Evolutionary conservation across 495 filamentous ascomycete species (phyloP), one percentile per base, ranked within the genome.

Genomic region (Tuber umbilicatum): DNA sequence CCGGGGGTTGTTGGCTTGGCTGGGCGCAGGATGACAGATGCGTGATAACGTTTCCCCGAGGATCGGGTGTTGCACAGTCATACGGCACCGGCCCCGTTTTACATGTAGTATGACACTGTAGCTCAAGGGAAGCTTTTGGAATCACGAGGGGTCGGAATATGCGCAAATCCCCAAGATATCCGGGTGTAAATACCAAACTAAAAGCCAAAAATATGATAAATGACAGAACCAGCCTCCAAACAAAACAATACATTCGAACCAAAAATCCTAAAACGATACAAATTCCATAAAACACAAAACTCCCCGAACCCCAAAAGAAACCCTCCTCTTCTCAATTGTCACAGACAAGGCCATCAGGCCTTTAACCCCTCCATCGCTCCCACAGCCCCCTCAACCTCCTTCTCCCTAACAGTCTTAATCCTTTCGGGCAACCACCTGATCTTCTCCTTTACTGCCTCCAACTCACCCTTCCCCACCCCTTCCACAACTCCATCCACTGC

Each of bases 351-450:
- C 14, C 23, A 55, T 55, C 55, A 64, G 79, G 91, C 89, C 84
- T 96, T 97, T 83, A 97, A 84, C 85, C 97, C 97, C 38, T 89
- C 91, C 92, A 97, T 96, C 94, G 97, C 97, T 83, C 97, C 94
- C 6, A 86, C 89, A 88, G 93, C 92, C 84, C 97, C 94, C 81
- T 87, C 90, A 81, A 94, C 90, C 83, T 91, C 93, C 45, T 86
- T 86, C 70, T 92, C 90, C 68, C 92, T 88, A 75, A 85, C 86
- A 38, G 85, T 84, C 5, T 91, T 90, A 9, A 97, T 86, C 27
- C 83, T 84, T 41, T 84, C 83, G 47, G 96, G 84, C 47, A 90
- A 89, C 64, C 84, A 82, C 73, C 89, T 86, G 2, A 94, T 90
- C 55, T 90, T 86, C 75, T 87, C 88, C 80, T 80, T 85, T 77